Base-by-base conservation (phyloP, 148 eudicot species). In the Cornus florida region DNA sequence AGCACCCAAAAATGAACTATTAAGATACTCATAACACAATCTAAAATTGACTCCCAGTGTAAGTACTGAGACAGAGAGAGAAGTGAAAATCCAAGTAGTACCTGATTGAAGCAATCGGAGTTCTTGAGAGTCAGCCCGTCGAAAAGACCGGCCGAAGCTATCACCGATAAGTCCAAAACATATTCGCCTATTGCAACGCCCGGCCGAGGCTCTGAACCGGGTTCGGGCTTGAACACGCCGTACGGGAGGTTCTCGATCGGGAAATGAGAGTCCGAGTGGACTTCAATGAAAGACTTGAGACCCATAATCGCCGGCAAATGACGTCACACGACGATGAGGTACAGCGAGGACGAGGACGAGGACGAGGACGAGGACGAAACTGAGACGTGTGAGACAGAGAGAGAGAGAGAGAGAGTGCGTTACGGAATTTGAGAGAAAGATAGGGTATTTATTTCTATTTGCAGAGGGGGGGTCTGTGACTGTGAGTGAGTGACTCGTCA, bases 41-140 rank as follows among this genome's bases (percentile, higher is more conserved):
- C 48, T 6, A 43, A 39, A 39, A 4, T 39, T 39, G 43, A 39
- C 43, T 39, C 2, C 8, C 11, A 50, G 57, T 50, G 11, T 50
- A 10, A 53, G 59, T 53, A 53, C 59, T 53, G 59, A 53, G 59
- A 53, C 56, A 46, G 16, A 59, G 20, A 56, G 8, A 38, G 39
- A 16, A 69, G 8, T 28, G 7, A 38, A 19, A 43, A 31, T 7
- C 3, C 12, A 53, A 24, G 64, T 43, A 6, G 16, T 24, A 93
- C 98, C 98, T 95, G 97, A 74, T 83, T 83, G 86, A 95, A 95
- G 84, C 97, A 95, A 79, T 91, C 97, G 80, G 93, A 89, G 77
- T 76, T 77, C 33, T 68, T 77, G 82, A 95, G 98, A 16, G 87
- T 9, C 67, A 97, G 93, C 31, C 97, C 97, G 62, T 87, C 82